A percentile compares a stretch with the other conserved stretches of the same genome.
These are phyloP conservation scores for Collybia mongolica DNA, from an alignment of 768 basidiomycete genomes.

Conservation along the genomic window DNA sequence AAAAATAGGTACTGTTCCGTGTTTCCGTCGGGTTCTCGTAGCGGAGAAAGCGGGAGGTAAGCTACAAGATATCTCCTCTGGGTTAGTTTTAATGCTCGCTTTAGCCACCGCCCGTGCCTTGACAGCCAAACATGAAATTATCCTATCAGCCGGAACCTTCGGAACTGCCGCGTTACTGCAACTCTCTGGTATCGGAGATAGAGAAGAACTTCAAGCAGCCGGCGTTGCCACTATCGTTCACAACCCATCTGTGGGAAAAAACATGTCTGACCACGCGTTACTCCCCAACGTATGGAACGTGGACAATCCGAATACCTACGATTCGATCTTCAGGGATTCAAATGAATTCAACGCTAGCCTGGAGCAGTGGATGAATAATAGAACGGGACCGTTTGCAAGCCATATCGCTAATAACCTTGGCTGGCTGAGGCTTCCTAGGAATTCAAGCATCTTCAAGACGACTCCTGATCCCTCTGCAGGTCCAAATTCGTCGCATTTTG, in stretches of 20 bases:
- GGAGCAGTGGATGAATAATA: constrained; percentile 22
- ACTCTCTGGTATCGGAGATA: constrained; percentile 37
- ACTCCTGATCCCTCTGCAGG: not conserved
- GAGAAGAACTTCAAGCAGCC: constrained; percentile 27
- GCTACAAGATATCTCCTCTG: too few species aligned
- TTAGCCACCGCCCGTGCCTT: not conserved
- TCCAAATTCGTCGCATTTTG: not conserved
- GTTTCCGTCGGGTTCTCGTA: too few species aligned
- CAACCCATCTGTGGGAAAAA: constrained; percentile 43
- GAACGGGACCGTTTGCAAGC: constrained; percentile 27
- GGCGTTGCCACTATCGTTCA: constrained; percentile 37
- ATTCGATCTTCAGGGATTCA: constrained; percentile 21
- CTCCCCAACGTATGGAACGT: constrained; percentile 25
- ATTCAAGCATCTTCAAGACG: not conserved
- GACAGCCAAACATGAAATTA: constrained; percentile 13
- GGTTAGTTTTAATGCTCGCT: too few species aligned
- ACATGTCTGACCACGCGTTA: constrained; percentile 41
- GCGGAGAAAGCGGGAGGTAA: too few species aligned
- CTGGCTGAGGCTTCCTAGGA: not conserved
- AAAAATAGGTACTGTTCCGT: too few species aligned
- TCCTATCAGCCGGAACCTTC: constrained; percentile 17
- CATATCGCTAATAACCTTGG: constrained; percentile 23
- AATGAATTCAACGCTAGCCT: constrained; percentile 14
- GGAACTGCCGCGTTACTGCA: constrained; percentile 14
- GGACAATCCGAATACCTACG: constrained; percentile 20